A percentile compares a stretch with the other conserved stretches of the same genome.
Conservation (phyloP, 768 basidiomycete species). For the Russula dissimulans region DNA sequence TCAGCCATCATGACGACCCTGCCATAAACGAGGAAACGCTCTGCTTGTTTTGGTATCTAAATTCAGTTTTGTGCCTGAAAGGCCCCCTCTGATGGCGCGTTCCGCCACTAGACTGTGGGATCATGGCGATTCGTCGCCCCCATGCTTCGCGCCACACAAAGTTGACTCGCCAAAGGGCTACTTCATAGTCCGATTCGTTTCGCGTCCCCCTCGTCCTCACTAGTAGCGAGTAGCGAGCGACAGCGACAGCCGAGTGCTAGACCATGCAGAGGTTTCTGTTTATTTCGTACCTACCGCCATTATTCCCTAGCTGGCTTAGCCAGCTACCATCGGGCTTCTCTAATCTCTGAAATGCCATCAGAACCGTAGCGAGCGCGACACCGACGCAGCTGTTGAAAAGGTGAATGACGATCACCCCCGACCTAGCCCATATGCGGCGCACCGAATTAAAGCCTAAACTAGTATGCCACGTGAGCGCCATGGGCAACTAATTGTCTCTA, state of each 20-base stretch:
- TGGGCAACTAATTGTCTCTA: neutral
- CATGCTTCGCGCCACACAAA: neutral
- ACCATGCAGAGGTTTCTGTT: neutral
- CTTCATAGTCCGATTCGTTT: too few relatives aligned
- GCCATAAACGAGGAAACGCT: too few relatives aligned
- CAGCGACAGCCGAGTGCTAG: neutral
- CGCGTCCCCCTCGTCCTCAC: too few relatives aligned
- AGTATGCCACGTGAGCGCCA: neutral
- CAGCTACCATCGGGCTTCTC: neutral
- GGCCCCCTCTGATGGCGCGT: neutral
- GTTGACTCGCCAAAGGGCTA: too few relatives aligned
- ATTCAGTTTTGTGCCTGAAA: conserved; percentile 5
- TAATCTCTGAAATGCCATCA: neutral
- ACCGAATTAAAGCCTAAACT: conserved; percentile 10
- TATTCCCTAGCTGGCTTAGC: conserved; percentile 14
- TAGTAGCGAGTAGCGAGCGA: too few relatives aligned
- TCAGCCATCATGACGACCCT: too few relatives aligned
- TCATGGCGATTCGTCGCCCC: neutral
- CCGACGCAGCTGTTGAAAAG: neutral
- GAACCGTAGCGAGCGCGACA: neutral
- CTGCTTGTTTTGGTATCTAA: neutral
- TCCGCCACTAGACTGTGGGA: neutral
- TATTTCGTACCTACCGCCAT: neutral
- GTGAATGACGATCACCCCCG: neutral
- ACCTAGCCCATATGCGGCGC: neutral